Percentiles rank a stretch among this genome's conserved stretches.
Evolutionary conservation across 768 basidiomycete genomes (phyloP).

Genomic region (Tricholoma furcatifolium): DNA sequence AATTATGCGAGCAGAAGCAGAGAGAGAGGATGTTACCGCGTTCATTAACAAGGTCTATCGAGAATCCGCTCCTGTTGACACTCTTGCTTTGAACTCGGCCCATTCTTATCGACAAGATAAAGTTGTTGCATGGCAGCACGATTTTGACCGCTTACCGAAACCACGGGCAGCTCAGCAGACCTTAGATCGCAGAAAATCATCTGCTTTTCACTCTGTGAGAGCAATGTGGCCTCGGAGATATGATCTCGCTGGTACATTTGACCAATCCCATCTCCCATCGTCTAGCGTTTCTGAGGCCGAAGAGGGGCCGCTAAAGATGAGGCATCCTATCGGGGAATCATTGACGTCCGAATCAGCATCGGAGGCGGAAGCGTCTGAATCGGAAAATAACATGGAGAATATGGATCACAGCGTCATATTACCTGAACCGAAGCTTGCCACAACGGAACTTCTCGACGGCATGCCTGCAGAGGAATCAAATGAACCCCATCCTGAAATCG

Average conservation of each 20-base stretch:
- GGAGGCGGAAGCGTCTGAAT: conserved; percentile 68
- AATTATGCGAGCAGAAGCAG: conserved; percentile 71
- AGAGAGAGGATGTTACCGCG: conserved; percentile 68
- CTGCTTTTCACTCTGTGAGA: conserved; percentile 68
- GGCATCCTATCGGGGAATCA: conserved; percentile 53
- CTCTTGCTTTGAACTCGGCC: conserved; percentile 82
- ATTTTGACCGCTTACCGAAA: conserved; percentile 84
- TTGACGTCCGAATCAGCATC: conserved; percentile 64
- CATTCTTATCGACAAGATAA: conserved; percentile 88
- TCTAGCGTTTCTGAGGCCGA: conserved; percentile 75
- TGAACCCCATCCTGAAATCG: conserved; percentile 3
- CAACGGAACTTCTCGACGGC: conserved; percentile 4
- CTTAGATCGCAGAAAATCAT: conserved; percentile 50
- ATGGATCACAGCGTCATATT: conserved; percentile 14
- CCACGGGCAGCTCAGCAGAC: conserved; percentile 49
- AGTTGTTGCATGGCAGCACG: conserved; percentile 95
- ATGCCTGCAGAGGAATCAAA: conserved; percentile 1
- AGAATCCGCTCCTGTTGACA: conserved; percentile 79
- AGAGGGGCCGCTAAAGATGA: conserved; percentile 47
- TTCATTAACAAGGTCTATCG: conserved; percentile 80
- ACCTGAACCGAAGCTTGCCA: not conserved
- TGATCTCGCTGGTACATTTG: conserved; percentile 52
- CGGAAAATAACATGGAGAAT: conserved; percentile 41
- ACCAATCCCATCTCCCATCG: conserved; percentile 56
- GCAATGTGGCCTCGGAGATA: conserved; percentile 70